Evolutionary conservation across 192 early-diverging fungal genomes (phyloP).

Genomic region (Coemansia sp.): DNA sequence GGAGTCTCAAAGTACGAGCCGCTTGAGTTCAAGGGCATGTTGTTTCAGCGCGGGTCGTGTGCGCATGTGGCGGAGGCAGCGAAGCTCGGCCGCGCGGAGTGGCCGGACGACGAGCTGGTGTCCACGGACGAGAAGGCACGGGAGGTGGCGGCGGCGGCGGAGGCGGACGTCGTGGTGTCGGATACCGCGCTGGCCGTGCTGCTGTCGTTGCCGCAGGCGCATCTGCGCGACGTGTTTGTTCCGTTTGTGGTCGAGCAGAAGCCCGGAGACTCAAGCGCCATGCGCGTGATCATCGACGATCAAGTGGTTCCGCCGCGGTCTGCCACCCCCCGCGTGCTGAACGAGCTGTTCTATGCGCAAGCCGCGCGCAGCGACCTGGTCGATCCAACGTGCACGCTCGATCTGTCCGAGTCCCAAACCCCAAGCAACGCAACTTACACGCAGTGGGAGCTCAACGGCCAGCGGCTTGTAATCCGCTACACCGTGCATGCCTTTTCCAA

Average conservation of each 20-base stretch:
- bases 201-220: constrained; percentile 36
- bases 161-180: constrained; percentile 37
- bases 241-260: constrained; percentile 20
- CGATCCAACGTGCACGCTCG: constrained; percentile 9
- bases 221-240: constrained; percentile 26
- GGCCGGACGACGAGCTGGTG: constrained; percentile 14
- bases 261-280: no score
- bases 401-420: neutral
- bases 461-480: constrained; percentile 39
- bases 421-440: constrained; percentile 41
- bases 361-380: constrained; percentile 13
- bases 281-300: constrained; percentile 25
- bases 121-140: constrained; percentile 20
- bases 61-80: constrained; percentile 1
- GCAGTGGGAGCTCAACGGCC: constrained; percentile 45
- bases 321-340: constrained; percentile 32
- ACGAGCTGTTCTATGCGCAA: constrained; percentile 23
- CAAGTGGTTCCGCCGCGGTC: constrained; percentile 19
- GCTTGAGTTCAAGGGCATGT: constrained; percentile 30
- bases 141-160: constrained; percentile 16
- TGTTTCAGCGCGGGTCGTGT: constrained; percentile 41
- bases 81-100: neutral
- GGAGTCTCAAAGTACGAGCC: constrained; percentile 25
- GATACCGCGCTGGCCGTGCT: constrained; percentile 31
- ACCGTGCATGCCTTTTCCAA: constrained; percentile 31